phyloP scores from a whole-genome alignment of 176 grass and related monocot genomes.

The Hordeum marinum region DNA sequence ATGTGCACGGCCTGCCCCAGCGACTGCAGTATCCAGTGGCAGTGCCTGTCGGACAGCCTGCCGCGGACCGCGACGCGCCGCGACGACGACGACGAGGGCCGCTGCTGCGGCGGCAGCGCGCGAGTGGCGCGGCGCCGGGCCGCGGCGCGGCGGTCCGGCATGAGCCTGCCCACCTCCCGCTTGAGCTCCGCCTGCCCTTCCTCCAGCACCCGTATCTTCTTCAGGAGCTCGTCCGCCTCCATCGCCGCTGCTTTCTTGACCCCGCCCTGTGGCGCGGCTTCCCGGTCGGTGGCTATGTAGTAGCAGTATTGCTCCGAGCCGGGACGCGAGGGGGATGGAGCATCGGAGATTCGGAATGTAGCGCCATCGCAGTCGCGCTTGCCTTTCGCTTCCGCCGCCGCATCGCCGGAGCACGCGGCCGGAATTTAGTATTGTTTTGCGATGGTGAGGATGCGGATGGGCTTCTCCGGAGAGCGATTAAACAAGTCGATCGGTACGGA shows the following conservation, averaged over 20 bases:
- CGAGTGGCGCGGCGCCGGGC: slow-evolving; percentile 27
- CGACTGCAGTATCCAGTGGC: slow-evolving; percentile 57
- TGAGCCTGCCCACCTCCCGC: slow-evolving; percentile 53
- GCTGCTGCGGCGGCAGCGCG: slow-evolving; percentile 21
- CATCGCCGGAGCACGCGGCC: background rate
- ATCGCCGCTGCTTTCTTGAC: background rate
- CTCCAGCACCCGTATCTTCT: slow-evolving; percentile 68
- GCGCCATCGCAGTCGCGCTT: background rate
- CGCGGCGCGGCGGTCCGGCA: slow-evolving; percentile 9
- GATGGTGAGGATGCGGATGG: too few relatives aligned
- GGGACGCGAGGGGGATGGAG: too few relatives aligned
- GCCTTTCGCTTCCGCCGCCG: background rate
- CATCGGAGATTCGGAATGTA: too few relatives aligned
- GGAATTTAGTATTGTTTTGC: too few relatives aligned
- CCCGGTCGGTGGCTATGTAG: background rate
- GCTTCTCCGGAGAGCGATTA: background rate
- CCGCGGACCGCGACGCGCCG: slow-evolving; percentile 29
- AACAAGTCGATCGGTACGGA: background rate
- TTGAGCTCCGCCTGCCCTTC: slow-evolving; percentile 57
- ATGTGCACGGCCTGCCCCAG: slow-evolving; percentile 88
- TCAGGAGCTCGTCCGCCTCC: slow-evolving; percentile 51
- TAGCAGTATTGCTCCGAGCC: too few relatives aligned
- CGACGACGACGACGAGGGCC: background rate
- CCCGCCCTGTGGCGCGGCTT: too few relatives aligned
- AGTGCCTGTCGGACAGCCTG: slow-evolving; percentile 62